phyloP scores from a whole-genome alignment of 495 filamentous ascomycete genomes.

The Xylaria curta region DNA sequence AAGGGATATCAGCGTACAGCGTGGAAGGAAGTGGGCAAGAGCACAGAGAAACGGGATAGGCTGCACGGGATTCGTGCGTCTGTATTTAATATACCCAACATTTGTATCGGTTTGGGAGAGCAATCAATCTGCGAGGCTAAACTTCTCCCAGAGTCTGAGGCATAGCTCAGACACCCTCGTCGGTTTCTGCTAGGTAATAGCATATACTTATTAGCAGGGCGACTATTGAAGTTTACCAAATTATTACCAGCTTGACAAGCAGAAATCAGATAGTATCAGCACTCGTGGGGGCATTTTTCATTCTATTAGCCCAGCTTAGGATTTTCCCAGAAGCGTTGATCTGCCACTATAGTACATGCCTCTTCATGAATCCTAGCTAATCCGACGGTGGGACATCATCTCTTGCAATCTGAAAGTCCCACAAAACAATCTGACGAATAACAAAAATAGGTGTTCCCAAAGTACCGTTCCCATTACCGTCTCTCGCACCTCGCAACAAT shows the following conservation, averaged over 20 bases:
- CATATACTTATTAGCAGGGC: background rate
- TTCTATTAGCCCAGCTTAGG: constrained; percentile 14
- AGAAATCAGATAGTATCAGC: background rate
- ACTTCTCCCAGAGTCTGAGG: background rate
- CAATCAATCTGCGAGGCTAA: background rate
- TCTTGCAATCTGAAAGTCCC: background rate
- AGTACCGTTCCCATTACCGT: background rate
- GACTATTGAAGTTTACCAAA: background rate
- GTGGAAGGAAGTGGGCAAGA: background rate
- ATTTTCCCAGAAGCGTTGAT: background rate
- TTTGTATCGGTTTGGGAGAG: background rate
- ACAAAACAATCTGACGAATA: background rate
- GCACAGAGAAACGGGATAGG: too few relatives aligned
- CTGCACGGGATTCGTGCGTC: too few relatives aligned
- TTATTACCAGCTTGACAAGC: background rate
- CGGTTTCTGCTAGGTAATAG: background rate
- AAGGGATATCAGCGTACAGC: background rate
- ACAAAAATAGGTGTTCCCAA: background rate
- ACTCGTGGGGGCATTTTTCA: background rate
- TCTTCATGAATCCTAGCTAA: background rate
- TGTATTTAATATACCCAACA: background rate
- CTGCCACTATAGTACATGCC: background rate
- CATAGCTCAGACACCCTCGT: background rate
- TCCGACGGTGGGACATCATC: background rate
- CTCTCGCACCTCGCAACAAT: background rate